phyloP scores from a whole-genome alignment of 208 protist genomes.

The Crithidia mellificae region DNA sequence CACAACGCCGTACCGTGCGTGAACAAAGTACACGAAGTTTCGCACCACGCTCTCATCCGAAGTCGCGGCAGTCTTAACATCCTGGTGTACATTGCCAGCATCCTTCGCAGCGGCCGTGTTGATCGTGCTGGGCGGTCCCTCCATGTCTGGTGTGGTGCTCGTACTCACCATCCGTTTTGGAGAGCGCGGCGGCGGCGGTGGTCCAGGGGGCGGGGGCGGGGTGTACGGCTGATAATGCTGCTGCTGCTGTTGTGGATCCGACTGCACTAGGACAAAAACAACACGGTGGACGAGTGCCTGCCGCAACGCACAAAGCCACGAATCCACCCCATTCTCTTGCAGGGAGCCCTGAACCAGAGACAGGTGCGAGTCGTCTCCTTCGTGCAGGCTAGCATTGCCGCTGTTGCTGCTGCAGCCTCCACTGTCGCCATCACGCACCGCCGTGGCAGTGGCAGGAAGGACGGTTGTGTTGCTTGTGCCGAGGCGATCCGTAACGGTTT shows the following conservation, averaged over 20 bases:
- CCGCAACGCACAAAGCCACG: constrained; percentile 30
- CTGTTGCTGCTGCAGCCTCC: neutral
- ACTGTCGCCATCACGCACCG: neutral
- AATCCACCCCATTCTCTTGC: constrained; percentile 1
- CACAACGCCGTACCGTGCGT: constrained; percentile 38
- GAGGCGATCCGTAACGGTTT: neutral
- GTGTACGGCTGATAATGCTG: too few relatives aligned
- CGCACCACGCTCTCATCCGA: too few relatives aligned
- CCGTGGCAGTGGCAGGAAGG: too few relatives aligned
- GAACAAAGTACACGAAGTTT: constrained; percentile 7
- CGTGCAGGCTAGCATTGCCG: neutral
- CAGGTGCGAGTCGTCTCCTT: neutral
- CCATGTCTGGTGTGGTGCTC: neutral
- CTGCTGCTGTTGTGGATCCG: neutral
- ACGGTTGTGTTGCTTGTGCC: neutral
- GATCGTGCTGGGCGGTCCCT: neutral
- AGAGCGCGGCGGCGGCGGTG: constrained; percentile 1
- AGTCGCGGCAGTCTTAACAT: too few relatives aligned
- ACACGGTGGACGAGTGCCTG: constrained; percentile 28
- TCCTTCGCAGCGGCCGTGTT: too few relatives aligned
- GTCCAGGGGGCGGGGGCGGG: neutral
- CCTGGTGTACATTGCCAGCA: too few relatives aligned
- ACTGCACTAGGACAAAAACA: constrained; percentile 24
- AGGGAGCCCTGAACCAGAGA: neutral
- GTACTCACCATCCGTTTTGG: neutral